Conservation (phyloP, 768 basidiomycete species). For the Rhizopogon roseolus region DNA sequence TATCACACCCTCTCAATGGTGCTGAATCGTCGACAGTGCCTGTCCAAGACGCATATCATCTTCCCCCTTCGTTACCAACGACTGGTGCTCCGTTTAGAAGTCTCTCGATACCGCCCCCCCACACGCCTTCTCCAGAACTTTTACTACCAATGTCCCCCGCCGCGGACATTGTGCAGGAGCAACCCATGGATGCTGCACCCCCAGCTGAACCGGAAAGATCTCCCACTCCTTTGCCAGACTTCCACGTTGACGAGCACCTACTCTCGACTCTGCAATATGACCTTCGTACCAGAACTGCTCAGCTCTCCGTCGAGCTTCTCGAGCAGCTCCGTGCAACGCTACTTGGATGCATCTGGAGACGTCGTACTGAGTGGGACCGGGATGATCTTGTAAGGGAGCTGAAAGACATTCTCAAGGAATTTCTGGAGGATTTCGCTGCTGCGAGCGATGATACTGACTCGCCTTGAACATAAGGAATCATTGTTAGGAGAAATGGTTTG, state of each 20-base stretch:
- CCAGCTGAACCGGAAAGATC: constrained; percentile 45
- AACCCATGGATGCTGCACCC: neutral
- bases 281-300: constrained; percentile 28
- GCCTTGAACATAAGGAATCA: constrained; percentile 3
- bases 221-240: constrained; percentile 75
- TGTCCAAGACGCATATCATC: neutral
- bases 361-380: constrained; percentile 80
- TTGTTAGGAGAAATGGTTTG: too few species aligned
- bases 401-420: constrained; percentile 50
- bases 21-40: neutral
- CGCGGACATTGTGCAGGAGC: too few species aligned
- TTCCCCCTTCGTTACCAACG: neutral
- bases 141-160: neutral
- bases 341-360: constrained; percentile 78
- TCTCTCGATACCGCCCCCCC: neutral
- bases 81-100: neutral
- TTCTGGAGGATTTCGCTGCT: constrained; percentile 56
- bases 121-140: neutral
- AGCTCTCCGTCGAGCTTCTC: constrained; percentile 52
- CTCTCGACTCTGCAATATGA: constrained; percentile 36
- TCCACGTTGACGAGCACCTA: constrained; percentile 50
- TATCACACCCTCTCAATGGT: constrained; percentile 15
- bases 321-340: constrained; percentile 85
- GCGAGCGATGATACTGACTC: constrained; percentile 10
- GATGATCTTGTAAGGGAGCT: constrained; percentile 59